Base-by-base conservation (phyloP, 2,329 filamentous ascomycete species). In the Arthrobotrys sphaeroides region DNA sequence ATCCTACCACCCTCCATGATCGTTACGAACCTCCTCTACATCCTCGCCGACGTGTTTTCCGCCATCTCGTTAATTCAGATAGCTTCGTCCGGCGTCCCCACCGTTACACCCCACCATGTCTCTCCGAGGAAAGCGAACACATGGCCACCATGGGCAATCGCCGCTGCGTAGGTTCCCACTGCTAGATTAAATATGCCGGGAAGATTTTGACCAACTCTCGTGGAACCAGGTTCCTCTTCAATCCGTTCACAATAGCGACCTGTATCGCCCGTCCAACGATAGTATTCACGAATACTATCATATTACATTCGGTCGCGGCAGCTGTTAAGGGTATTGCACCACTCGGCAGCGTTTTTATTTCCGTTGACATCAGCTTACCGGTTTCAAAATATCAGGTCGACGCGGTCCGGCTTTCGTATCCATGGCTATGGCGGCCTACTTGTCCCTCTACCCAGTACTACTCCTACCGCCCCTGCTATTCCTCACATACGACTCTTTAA, bases 241-340 rank as follows among this genome's bases (percentile, higher is more conserved):
- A 96, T 82, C 95, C 95, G 0, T 96, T 97, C 81, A 96, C 94
- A 0, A 88, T 99, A 75, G 89, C 93, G 47, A 94, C 93, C 16
- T 98, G 94, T 82, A 87, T 99, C 73, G 94, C 91, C 24, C 91
- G 94, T 42, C 92, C 95, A 0, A 97, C 94, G 0, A 92, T 89
- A 77, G 89, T 94, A 70, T 94, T 99, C 81, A 94, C 93, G 0
- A 95, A 92, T 68, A 91, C 91, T 81, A 93, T 93, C 79, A 91
- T 97, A 78, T 88, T 98, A 28, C 89, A 92, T 78, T 91, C 94
- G 77, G 88, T 97, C 64, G 88, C 91, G 13, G 92, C 91, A 82
- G 94, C 94, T 45, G 89, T 94, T 51, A 84, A 87, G 26, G 93
- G 93, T 66, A 89, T 88, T 57, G 84, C 18, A 13, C 18, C 12